Conservation (phyloP, 306 rosid genomes). For the Datisca glomerata region DNA sequence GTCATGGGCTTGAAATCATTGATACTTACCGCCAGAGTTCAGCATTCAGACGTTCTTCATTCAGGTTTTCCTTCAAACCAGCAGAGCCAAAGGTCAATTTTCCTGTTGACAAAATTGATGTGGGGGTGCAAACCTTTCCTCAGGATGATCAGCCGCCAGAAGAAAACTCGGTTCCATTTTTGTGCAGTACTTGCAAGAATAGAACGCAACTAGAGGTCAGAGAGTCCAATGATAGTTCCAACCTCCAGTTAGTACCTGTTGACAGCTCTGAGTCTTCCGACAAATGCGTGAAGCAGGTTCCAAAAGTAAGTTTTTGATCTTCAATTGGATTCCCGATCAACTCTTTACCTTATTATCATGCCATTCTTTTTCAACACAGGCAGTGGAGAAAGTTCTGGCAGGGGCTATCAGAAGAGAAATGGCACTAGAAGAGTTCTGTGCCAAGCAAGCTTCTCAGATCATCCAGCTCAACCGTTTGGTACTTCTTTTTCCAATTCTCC, state of each 20-base stretch:
- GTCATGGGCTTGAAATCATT: conserved; percentile 78
- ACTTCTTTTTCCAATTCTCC: conserved; percentile 14
- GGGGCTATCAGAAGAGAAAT: conserved; percentile 96
- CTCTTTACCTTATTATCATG: background rate
- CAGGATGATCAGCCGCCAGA: conserved; percentile 20
- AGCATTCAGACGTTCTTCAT: conserved; percentile 57
- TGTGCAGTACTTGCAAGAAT: conserved; percentile 58
- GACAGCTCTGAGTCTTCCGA: conserved; percentile 52
- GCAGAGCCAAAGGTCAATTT: conserved; percentile 39
- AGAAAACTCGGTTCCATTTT: conserved; percentile 36
- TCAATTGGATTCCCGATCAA: conserved; percentile 17
- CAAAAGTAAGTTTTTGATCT: conserved; percentile 49
- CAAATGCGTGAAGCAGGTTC: conserved; percentile 61
- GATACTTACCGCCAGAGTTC: conserved; percentile 52
- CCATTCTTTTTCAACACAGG: conserved; percentile 27
- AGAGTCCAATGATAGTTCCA: conserved; percentile 39
- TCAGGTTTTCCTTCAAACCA: conserved; percentile 62
- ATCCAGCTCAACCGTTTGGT: conserved; percentile 92
- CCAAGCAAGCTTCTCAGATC: conserved; percentile 70
- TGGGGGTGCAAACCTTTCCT: conserved; percentile 61
- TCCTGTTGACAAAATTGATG: conserved; percentile 50
- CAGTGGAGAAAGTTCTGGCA: conserved; percentile 85
- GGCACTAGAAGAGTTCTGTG: conserved; percentile 89
- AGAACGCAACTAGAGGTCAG: conserved; percentile 38
- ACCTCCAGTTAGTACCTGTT: conserved; percentile 58